phyloP scores from a whole-genome alignment of 2,329 filamentous ascomycete genomes.

The Pseudonectria foliicola region DNA sequence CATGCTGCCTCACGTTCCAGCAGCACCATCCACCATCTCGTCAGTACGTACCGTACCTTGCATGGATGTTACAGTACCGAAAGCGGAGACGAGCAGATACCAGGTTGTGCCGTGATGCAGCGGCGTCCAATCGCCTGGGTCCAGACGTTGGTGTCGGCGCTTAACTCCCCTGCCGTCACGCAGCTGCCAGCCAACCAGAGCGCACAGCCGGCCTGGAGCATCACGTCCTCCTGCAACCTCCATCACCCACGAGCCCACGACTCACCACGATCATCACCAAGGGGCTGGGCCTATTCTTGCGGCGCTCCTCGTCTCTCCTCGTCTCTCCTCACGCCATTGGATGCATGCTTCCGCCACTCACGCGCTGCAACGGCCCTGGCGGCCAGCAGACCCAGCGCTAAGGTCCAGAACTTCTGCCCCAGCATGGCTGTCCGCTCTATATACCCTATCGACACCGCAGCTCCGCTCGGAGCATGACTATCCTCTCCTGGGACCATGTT shows the following conservation, averaged over 20 bases:
- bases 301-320: too few species aligned
- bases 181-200: constrained; percentile 34
- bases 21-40: too few species aligned
- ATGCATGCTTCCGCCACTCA: neutral
- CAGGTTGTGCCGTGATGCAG: neutral
- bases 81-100: neutral
- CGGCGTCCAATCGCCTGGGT: constrained; percentile 18
- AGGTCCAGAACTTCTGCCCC: constrained; percentile 36
- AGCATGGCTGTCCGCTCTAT: constrained; percentile 49
- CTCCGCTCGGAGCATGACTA: constrained; percentile 35
- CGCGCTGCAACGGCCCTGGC: neutral
- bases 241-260: constrained; percentile 23
- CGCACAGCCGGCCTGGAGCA: constrained; percentile 11
- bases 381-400: constrained; percentile 33
- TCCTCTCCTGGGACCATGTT: constrained; percentile 44
- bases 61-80: neutral
- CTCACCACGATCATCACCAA: constrained; percentile 5
- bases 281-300: too few species aligned
- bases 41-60: too few species aligned
- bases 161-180: constrained; percentile 30
- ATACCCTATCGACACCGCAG: constrained; percentile 45
- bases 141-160: constrained; percentile 23
- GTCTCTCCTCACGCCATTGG: neutral
- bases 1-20: too few species aligned
- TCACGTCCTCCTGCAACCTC: constrained; percentile 21